Evolutionary conservation across 169 alveolate species (phyloP).

Genomic region (Plasmodium sp.): DNA sequence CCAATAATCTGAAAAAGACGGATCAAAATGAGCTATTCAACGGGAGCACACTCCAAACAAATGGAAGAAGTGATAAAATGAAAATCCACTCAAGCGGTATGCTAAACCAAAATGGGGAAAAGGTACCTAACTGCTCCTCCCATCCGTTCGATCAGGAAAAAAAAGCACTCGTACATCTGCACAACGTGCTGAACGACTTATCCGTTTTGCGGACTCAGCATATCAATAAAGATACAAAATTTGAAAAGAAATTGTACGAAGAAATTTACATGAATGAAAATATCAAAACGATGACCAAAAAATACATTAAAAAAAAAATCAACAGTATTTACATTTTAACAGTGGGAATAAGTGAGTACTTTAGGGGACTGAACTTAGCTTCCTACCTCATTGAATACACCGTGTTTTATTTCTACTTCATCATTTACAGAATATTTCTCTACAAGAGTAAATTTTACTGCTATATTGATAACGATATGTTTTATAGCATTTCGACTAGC

Average conservation of each 20-base stretch:
- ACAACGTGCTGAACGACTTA: slow-evolving; percentile 30
- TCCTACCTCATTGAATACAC: slow-evolving; percentile 70
- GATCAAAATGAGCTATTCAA: neutral
- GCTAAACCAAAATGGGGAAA: neutral
- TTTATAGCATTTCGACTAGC: slow-evolving; percentile 32
- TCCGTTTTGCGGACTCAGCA: slow-evolving; percentile 9
- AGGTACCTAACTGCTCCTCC: neutral
- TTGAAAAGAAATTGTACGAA: slow-evolving; percentile 71
- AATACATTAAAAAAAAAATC: slow-evolving; percentile 64
- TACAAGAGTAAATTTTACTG: slow-evolving; percentile 49
- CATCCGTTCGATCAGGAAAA: neutral
- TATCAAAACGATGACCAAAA: slow-evolving; percentile 28
- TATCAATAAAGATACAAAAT: slow-evolving; percentile 17
- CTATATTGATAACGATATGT: slow-evolving; percentile 29
- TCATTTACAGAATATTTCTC: slow-evolving; percentile 53
- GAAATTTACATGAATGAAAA: slow-evolving; percentile 69
- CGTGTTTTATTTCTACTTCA: slow-evolving; percentile 52
- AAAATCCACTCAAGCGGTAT: neutral
- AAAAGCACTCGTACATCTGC: neutral
- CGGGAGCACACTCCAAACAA: neutral
- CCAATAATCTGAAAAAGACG: neutral
- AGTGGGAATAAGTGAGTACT: slow-evolving; percentile 74
- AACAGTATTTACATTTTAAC: slow-evolving; percentile 63
- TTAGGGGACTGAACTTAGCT: slow-evolving; percentile 71
- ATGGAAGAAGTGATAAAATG: neutral